Conservation (phyloP, 2,329 filamentous ascomycete species). For the Fusarium luffae region DNA sequence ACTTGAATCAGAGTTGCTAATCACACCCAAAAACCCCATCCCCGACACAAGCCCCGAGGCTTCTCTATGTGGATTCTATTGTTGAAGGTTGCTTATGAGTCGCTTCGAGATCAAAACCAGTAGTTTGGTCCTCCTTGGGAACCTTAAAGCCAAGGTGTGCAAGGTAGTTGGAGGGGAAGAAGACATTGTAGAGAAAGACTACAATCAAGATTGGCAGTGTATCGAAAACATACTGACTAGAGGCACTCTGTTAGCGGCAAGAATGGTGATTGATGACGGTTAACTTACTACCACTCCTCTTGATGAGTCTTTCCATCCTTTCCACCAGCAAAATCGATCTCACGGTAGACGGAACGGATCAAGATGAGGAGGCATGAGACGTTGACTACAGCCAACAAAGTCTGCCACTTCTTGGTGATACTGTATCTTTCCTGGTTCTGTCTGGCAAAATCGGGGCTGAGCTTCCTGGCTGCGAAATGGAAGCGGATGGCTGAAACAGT, state of each 20-base stretch:
- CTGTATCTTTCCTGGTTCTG: slow-evolving; percentile 29
- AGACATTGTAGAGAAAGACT: slow-evolving; percentile 34
- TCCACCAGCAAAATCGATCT: slow-evolving; percentile 34
- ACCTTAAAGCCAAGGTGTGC: slow-evolving; percentile 34
- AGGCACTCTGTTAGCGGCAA: background rate
- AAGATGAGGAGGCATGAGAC: slow-evolving; percentile 36
- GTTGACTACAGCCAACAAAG: slow-evolving; percentile 25
- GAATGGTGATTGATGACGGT: fast-evolving
- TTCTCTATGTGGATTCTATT: background rate
- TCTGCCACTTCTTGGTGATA: slow-evolving; percentile 27
- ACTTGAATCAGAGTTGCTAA: background rate
- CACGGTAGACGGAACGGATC: slow-evolving; percentile 38
- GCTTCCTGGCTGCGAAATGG: slow-evolving; percentile 54
- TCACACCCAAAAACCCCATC: background rate
- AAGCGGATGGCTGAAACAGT: slow-evolving; percentile 58
- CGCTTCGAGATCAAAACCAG: background rate
- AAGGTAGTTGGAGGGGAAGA: slow-evolving; percentile 32
- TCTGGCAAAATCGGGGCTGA: slow-evolving; percentile 25
- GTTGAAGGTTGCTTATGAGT: background rate
- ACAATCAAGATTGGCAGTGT: slow-evolving; percentile 32
- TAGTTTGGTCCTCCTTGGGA: background rate
- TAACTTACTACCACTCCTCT: slow-evolving; percentile 40
- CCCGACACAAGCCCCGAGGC: background rate
- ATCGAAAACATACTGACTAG: slow-evolving; percentile 34
- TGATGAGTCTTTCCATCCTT: slow-evolving; percentile 32